Conservation (phyloP, 2,329 filamentous ascomycete species). For the Phialemoniopsis sp. region DNA sequence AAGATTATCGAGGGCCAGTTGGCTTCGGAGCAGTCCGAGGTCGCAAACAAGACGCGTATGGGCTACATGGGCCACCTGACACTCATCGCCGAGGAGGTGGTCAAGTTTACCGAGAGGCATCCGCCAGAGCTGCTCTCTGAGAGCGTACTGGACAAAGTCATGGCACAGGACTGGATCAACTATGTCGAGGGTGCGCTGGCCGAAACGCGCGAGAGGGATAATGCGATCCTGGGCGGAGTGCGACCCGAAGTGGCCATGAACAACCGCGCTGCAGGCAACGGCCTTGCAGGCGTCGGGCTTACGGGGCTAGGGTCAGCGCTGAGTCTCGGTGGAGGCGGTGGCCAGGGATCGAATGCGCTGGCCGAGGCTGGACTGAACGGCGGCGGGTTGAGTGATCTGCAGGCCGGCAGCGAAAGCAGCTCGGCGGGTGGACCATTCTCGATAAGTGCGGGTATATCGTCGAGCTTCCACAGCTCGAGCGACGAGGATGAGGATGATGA, state of each 20-base stretch:
- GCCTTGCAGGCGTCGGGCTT: constrained; percentile 44
- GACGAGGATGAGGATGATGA: constrained; percentile 96
- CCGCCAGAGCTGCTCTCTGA: constrained; percentile 83
- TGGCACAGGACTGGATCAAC: constrained; percentile 85
- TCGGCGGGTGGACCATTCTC: constrained; percentile 65
- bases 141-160: constrained; percentile 80
- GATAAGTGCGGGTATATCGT: constrained; percentile 71
- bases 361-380: constrained; percentile 79
- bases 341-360: constrained; percentile 60
- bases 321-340: constrained; percentile 26
- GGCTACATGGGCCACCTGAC: constrained; percentile 99
- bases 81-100: constrained; percentile 94
- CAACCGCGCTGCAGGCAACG: constrained; percentile 55
- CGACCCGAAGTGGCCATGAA: constrained; percentile 85
- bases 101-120: constrained; percentile 95
- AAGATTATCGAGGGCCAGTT: constrained; percentile 89
- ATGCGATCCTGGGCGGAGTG: constrained; percentile 95
- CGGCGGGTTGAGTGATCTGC: constrained; percentile 56
- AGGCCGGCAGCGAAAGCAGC: constrained; percentile 59
- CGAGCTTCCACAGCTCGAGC: constrained; percentile 91
- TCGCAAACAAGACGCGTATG: constrained; percentile 80
- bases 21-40: constrained; percentile 81
- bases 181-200: constrained; percentile 92
- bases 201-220: constrained; percentile 92
- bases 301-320: constrained; percentile 35